Evolutionary conservation across 352 stramenopile genomes (phyloP).

Genomic region (Phytophthora citricola): DNA sequence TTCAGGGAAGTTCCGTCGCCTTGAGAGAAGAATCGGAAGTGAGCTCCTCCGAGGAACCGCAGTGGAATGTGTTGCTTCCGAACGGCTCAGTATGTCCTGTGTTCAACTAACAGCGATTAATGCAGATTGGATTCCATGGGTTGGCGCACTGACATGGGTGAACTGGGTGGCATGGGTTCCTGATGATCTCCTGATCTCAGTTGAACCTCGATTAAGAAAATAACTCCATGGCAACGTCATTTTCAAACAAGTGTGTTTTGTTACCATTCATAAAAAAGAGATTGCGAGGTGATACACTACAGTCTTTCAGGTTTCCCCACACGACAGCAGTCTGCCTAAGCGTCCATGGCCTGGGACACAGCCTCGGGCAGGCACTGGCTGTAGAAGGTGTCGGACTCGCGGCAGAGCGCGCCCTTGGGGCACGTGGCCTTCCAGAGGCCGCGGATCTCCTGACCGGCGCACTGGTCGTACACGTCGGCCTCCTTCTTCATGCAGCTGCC

Average conservation of each 20-base stretch:
- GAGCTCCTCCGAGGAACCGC: not conserved
- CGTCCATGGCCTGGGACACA: conserved; percentile 29
- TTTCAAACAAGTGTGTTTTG: conserved; percentile 1
- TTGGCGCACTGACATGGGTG: no score
- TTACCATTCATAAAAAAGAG: conserved; percentile 15
- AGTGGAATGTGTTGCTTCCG: not conserved
- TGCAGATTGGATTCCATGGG: not conserved
- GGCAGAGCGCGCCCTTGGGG: conserved; percentile 32
- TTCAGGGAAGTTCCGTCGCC: not conserved
- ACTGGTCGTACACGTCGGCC: conserved; percentile 36
- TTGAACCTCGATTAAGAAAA: no score
- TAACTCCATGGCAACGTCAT: no score
- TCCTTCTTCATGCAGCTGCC: conserved; percentile 42
- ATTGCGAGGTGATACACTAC: conserved; percentile 7
- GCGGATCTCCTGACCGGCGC: conserved; percentile 28
- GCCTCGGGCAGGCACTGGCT: conserved; percentile 38
- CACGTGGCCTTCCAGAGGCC: conserved; percentile 40
- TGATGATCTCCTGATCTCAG: no score
- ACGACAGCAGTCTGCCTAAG: conserved; percentile 8
- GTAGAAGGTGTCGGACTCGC: conserved; percentile 35
- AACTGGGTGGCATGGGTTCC: no score
- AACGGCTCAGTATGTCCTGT: no score
- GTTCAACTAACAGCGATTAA: not conserved
- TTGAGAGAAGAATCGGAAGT: conserved; percentile 17
- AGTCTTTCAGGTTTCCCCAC: no score